A percentile compares a stretch with the other conserved stretches of the same genome.
phyloP scores from a whole-genome alignment of 768 basidiomycete genomes.

The Artomyces pyxidatus region DNA sequence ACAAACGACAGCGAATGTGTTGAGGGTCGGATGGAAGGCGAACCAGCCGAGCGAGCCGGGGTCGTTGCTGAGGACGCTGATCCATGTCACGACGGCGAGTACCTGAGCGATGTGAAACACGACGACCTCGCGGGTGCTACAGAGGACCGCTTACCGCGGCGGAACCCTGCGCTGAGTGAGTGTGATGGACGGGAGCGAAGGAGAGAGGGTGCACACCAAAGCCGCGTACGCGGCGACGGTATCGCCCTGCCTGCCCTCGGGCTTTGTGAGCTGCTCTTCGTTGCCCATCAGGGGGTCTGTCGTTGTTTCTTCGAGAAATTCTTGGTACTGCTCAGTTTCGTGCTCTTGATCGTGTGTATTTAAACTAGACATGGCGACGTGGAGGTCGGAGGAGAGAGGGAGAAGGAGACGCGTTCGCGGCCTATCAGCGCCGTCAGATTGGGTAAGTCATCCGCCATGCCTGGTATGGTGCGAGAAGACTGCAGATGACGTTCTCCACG shows the following conservation, averaged over 20 bases:
- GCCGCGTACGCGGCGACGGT: slow-evolving; percentile 24
- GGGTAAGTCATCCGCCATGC: too few relatives aligned
- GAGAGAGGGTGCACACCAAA: slow-evolving; percentile 27
- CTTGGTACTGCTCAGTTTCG: too few relatives aligned
- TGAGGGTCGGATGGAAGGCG: slow-evolving; percentile 55
- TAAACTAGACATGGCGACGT: too few relatives aligned
- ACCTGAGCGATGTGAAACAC: slow-evolving; percentile 1
- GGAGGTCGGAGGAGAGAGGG: too few relatives aligned
- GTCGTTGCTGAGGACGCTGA: slow-evolving; percentile 34
- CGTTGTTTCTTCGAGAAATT: too few relatives aligned
- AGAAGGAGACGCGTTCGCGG: too few relatives aligned
- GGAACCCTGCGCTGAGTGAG: slow-evolving; percentile 5
- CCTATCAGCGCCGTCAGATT: too few relatives aligned
- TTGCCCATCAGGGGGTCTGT: slow-evolving; percentile 13
- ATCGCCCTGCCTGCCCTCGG: slow-evolving; percentile 34
- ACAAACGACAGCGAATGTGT: slow-evolving; percentile 44
- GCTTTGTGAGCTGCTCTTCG: slow-evolving; percentile 19
- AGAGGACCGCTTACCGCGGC: slow-evolving; percentile 1
- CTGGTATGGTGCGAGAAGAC: too few relatives aligned
- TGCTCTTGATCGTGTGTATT: too few relatives aligned
- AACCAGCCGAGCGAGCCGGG: slow-evolving; percentile 51
- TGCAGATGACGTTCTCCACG: too few relatives aligned
- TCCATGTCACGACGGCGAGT: slow-evolving; percentile 32
- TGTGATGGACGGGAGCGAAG: slow-evolving; percentile 1
- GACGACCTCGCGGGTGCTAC: not conserved